phyloP scores from a whole-genome alignment of 208 protist species.

The Acanthamoeba polyphaga region DNA sequence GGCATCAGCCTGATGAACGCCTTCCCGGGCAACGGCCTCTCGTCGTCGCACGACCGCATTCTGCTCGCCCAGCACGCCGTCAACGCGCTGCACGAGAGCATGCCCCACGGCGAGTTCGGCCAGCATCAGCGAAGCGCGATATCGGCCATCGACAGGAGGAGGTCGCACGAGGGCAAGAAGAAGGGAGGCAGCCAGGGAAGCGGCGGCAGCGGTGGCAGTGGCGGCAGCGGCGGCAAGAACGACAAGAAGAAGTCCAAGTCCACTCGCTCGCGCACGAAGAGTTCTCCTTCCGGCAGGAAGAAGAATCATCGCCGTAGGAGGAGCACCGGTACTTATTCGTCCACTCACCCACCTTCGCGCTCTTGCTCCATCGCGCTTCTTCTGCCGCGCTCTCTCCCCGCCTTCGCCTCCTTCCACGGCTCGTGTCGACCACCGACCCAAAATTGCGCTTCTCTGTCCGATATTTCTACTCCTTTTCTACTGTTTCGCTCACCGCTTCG shows the following conservation, averaged over 20 bases:
- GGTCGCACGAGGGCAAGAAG: conserved; percentile 56
- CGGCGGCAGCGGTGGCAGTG: neutral
- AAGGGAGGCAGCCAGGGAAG: neutral
- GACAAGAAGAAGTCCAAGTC: conserved; percentile 56
- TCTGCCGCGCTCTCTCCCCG: no score
- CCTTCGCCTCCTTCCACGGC: neutral
- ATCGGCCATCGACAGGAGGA: conserved; percentile 19
- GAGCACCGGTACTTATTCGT: neutral
- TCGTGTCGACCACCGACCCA: neutral
- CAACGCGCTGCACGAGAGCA: neutral
- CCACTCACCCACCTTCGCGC: no score
- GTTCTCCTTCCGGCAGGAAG: conserved; percentile 49
- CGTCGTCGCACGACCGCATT: conserved; percentile 32
- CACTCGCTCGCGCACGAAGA: conserved; percentile 36
- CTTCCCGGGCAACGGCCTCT: conserved; percentile 10
- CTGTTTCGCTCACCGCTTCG: neutral
- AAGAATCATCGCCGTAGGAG: conserved; percentile 58
- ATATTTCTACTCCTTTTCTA: neutral
- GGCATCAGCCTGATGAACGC: conserved; percentile 52
- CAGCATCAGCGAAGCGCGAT: neutral
- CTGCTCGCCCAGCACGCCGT: conserved; percentile 21
- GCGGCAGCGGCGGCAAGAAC: neutral
- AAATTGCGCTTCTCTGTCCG: neutral
- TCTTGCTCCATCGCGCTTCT: neutral
- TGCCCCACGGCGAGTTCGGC: neutral